These are phyloP conservation scores for Cardamine occulta DNA, from an alignment of 345 rosid species.

Conservation along the genomic window DNA sequence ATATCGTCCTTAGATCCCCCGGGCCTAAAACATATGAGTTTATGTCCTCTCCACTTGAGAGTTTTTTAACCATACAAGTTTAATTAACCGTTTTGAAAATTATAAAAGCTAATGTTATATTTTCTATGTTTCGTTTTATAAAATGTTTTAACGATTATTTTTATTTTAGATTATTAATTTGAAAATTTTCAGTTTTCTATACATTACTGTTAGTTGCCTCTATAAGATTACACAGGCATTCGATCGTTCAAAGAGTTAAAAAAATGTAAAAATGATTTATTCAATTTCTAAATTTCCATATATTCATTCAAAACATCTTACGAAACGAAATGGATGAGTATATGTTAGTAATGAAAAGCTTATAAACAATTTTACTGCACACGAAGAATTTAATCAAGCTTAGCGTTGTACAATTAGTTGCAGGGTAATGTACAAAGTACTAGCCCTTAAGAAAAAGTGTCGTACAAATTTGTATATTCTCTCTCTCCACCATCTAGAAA, in stretches of 20 bases:
- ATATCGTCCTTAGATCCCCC: constrained; percentile 24
- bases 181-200: not conserved
- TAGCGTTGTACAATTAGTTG: not conserved
- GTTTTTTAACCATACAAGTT: not conserved
- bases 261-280: not conserved
- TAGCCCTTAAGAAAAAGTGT: constrained; percentile 10
- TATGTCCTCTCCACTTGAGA: not conserved
- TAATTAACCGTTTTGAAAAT: constrained; percentile 7
- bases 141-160: not conserved
- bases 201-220: not conserved
- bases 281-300: not conserved
- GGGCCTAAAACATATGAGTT: not conserved
- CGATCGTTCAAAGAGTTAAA: not conserved
- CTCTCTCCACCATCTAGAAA: constrained; percentile 14
- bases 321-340: not conserved
- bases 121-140: not conserved
- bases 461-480: constrained; percentile 33
- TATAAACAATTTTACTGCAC: not conserved
- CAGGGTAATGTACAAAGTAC: constrained; percentile 22
- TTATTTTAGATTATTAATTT: not conserved
- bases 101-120: not conserved
- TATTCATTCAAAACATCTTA: not conserved
- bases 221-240: not conserved
- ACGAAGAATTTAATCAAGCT: constrained; percentile 24
- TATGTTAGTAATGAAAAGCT: not conserved